phyloP scores from a whole-genome alignment of 257 asterid species.

The Cruciata laevipes region DNA sequence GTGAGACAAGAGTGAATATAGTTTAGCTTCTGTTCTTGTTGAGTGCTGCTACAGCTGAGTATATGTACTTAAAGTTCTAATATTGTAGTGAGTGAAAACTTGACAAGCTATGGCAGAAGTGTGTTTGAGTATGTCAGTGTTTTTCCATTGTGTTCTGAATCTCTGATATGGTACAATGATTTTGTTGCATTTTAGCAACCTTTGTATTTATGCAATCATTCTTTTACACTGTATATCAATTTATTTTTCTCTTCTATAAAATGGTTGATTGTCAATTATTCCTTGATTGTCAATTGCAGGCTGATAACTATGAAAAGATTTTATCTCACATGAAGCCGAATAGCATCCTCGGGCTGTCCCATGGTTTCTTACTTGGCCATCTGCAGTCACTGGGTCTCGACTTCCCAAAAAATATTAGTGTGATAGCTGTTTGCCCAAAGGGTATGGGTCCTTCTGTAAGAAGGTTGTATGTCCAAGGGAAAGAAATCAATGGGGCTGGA shows the following conservation, averaged over 20 bases:
- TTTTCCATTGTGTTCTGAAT: too few species aligned
- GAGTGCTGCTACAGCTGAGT: background rate
- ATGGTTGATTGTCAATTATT: too few species aligned
- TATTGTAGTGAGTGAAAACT: too few species aligned
- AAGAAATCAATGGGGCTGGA: slow-evolving; percentile 95
- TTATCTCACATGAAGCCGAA: slow-evolving; percentile 92
- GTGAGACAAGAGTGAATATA: background rate
- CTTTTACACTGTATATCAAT: too few species aligned
- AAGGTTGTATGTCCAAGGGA: slow-evolving; percentile 92
- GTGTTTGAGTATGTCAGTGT: too few species aligned
- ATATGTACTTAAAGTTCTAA: background rate
- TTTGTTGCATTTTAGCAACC: background rate
- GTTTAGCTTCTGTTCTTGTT: background rate
- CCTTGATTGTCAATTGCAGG: slow-evolving; percentile 44
- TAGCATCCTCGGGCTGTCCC: slow-evolving; percentile 95
- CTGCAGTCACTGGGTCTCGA: slow-evolving; percentile 78
- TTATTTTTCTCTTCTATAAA: too few species aligned
- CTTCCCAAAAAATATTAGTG: slow-evolving; percentile 85
- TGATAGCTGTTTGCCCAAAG: slow-evolving; percentile 94
- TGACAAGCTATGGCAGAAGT: too few species aligned
- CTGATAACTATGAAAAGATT: slow-evolving; percentile 81
- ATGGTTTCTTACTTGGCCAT: slow-evolving; percentile 96
- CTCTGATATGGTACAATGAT: too few species aligned
- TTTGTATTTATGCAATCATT: too few species aligned
- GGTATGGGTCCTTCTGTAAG: slow-evolving; percentile 99